Evolutionary conservation across 257 asterid genomes (phyloP), one percentile per base, ranked within the genome.

Genomic region (Verbascum thapsus): DNA sequence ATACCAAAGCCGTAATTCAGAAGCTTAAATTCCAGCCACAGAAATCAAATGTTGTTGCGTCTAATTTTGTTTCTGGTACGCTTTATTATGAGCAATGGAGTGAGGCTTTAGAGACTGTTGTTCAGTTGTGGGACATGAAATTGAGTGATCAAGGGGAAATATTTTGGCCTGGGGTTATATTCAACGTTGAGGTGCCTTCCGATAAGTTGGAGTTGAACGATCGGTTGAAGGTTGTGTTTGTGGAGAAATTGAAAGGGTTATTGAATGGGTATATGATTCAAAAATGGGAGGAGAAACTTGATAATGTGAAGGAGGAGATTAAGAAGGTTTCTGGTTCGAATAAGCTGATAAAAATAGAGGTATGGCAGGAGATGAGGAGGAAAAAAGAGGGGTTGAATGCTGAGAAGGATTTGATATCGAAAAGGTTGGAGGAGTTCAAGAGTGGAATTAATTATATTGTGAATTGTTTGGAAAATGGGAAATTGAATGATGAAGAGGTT

Each of bases 51-150:
- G 40, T 74, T 19, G 61, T 53, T 2, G 23, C 51, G 15, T 42
- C 44, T 0, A 72, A 68, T 35, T n/a, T 0, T 8, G 7, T 75
- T 2, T 38, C 63, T 3, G 91, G 75, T 9, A 13, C 18, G 3
- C 74, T 92, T 2, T 58, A 2, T 54, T 92, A 83, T 34, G 78
- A 74, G 78, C 95, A 87, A 82, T 92, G 97, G 97, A 73, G 59
- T 10, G 84, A 87, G 70, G 80, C 94, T 12, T 74, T 79, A 8
- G 89, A 74, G 13, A 85, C 85, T 0, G 52, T 83, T 51, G 94
- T 74, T 65, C 76, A 74, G 50, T 62, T 88, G 35, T 92, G 99
- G 99, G 78, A 76, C 30, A 17, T 72, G 64, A 80, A 75, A 61
- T 60, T 89, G 15, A 20, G 38, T 0, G 74, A 70, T 3, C 8